Base-by-base conservation (phyloP, 2,329 filamentous ascomycete genomes). In the Sclerotinia glacialis region DNA sequence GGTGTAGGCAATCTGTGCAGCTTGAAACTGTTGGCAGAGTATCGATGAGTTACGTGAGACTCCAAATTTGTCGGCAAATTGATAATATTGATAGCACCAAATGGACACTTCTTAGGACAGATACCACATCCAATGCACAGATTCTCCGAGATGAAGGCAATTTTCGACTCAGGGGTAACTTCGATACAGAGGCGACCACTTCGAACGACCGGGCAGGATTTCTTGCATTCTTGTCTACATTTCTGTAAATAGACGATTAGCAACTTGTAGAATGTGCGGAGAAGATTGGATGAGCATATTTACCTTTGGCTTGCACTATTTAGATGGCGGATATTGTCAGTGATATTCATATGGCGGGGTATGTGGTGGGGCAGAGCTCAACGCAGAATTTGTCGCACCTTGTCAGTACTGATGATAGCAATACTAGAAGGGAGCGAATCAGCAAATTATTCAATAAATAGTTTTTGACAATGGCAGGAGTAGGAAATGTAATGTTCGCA, bases 21-120 rank as follows among this genome's bases (percentile, higher is more conserved):
- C 85, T 99, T 99, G 88, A 99, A 99, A 83, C 93, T 97, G 85
- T 99, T 99, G 79, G 95, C 94, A 65, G 94, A 96, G 84, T 99
- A 99, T 78, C 95, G 91, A 80, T 99, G 96, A 73, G 95, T 98
- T 77, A 99, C 93, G 79, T 98, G 91, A 72, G 90, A 96, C 80
- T 99, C 95, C 80, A 99, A 90, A 82, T 99, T 99, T 79, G 95
- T 99, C 74, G 96, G 95, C 84, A 99, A 83, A 83, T 99, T 99
- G 92, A 99, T 99, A 80, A 99, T 99, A 79, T 94, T 96, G 81
- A 99, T 99, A 75, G 95, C 95, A 77, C 93, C 90, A 80, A 99
- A 99, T 21, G 95, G 95, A 80, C 95, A 99, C 80, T 98, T 98
- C 84, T 99, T 99, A 54, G 94, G 93, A 80, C 96, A 99, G 82